Evolutionary conservation across 306 rosid species (phyloP).

Genomic region (Vicia villosa): DNA sequence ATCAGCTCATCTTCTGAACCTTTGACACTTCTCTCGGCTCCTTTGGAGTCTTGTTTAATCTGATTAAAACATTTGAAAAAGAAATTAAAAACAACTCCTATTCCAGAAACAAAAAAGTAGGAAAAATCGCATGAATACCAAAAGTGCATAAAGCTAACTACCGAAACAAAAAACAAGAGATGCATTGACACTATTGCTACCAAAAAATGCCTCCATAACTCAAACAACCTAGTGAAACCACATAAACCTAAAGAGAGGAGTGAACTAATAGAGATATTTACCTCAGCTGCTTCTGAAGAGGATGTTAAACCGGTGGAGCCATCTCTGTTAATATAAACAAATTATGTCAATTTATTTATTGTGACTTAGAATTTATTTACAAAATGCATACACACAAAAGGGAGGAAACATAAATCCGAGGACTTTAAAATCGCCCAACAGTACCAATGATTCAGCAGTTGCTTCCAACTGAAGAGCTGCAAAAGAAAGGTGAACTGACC

Average conservation of each 20-base stretch:
- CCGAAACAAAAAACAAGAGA: background rate
- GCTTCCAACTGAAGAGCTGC: background rate
- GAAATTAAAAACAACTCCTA: background rate
- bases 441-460: background rate
- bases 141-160: constrained; percentile 3
- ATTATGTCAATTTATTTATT: constrained; percentile 27
- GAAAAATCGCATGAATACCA: background rate
- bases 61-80: constrained; percentile 31
- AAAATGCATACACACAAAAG: background rate
- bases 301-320: constrained; percentile 33
- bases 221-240: background rate
- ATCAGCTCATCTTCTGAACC: constrained; percentile 44
- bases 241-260: constrained; percentile 14
- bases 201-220: constrained; percentile 1
- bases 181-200: constrained; percentile 7
- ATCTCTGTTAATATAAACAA: constrained; percentile 34
- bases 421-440: background rate
- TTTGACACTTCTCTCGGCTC: constrained; percentile 30
- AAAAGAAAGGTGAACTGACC: background rate
- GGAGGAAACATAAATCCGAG: background rate
- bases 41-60: constrained; percentile 37
- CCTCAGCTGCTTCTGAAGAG: constrained; percentile 34
- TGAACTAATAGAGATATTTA: constrained; percentile 4
- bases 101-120: background rate
- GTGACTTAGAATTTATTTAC: too few species aligned